Evolutionary conservation across 352 stramenopile genomes (phyloP).

Genomic region (Phytophthora rubi): DNA sequence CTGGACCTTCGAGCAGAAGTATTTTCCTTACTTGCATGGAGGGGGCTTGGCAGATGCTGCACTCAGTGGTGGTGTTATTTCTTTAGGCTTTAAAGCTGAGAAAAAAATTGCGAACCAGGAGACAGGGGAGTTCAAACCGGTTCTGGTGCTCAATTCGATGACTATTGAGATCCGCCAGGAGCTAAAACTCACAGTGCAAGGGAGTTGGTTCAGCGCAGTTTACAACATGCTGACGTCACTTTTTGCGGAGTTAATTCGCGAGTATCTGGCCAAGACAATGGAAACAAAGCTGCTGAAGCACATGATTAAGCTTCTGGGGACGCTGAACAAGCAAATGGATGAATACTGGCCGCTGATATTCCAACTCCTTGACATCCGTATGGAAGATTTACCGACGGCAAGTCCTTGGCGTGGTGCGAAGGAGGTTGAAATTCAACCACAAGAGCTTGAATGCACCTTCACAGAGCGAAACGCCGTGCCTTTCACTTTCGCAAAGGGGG

Average conservation of each 20-base stretch:
- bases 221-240: constrained; percentile 85
- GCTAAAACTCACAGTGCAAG: constrained; percentile 82
- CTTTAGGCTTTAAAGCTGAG: constrained; percentile 84
- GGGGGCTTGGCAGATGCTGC: constrained; percentile 76
- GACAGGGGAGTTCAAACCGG: constrained; percentile 72
- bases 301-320: constrained; percentile 84
- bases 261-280: constrained; percentile 88
- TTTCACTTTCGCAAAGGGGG: constrained; percentile 73
- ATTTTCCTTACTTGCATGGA: constrained; percentile 88
- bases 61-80: constrained; percentile 76
- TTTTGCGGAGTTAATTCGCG: constrained; percentile 80
- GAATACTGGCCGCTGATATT: constrained; percentile 89
- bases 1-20: constrained; percentile 88
- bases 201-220: constrained; percentile 86
- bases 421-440: constrained; percentile 69
- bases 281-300: constrained; percentile 82
- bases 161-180: constrained; percentile 85
- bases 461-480: constrained; percentile 51
- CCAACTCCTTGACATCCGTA: constrained; percentile 77
- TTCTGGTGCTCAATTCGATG: constrained; percentile 84
- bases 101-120: constrained; percentile 63
- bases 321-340: constrained; percentile 86
- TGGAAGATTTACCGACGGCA: constrained; percentile 77
- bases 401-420: constrained; percentile 84
- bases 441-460: constrained; percentile 76